Base-by-base conservation (phyloP, 2,329 filamentous ascomycete genomes). In the Hypomyces rosellus region DNA sequence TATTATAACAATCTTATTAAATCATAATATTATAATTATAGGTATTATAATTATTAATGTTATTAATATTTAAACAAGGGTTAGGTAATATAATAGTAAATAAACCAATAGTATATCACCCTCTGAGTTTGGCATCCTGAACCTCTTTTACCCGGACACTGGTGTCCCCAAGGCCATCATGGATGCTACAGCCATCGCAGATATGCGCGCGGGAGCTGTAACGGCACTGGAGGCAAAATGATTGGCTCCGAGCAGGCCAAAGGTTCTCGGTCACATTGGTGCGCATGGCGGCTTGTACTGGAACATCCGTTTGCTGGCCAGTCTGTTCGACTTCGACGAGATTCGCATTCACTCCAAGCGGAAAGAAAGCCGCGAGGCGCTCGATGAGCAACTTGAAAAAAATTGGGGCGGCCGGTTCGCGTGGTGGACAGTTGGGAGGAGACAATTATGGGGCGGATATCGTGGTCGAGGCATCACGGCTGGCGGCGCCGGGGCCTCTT, bases 341-440 rank as follows among this genome's bases (percentile, higher is more conserved):
- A 51, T 51, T 13, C 25, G 49, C 8, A 48, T 51, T 14, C 49
- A 48, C 33, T 51, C 49, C 2, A 51, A 51, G 38, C 49, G 49
- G 34, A 51, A 51, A 18, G 45, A 51, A 30, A 51, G 49, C 14
- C 43, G 49, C 25, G 45, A 51, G 25, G 49, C 45, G 15, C 30
- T 51, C 16, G 49, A 34, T 12, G 49, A 45, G n/a, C 36, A 37
- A 15, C 49, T 51, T 5, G 49, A 51, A 16, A 51, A 48, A 15
- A 39, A 48, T 37, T 51, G 6, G 49, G 49, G 18, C 25, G 49
- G 25, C 49, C 49, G 18, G 48, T 51, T 25, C 44, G 45, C 5
- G 45, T 51, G 34, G 38, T 51, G 37, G 49, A 51, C 33, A 48
- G 15, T 13, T 51, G 49, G 49, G 49, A 51, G 38, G 49, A 51